A percentile compares a stretch with the other conserved stretches of the same genome.
phyloP scores from a whole-genome alignment of 2,329 filamentous ascomycete genomes.

The Colletotrichum agaves region DNA sequence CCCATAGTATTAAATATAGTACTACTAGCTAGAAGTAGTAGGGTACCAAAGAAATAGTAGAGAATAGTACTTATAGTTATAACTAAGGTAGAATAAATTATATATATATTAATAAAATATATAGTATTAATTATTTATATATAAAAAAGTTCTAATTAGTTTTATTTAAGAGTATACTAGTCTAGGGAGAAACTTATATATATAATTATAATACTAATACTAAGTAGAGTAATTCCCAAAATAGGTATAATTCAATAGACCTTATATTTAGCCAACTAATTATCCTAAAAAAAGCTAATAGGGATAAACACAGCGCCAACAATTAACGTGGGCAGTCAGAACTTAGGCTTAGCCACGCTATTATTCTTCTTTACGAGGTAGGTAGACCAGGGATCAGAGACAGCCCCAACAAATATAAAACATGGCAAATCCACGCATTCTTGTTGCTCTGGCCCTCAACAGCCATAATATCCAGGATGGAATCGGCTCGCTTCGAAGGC shows the following conservation, averaged over 20 bases:
- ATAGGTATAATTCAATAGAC: constrained; percentile 70
- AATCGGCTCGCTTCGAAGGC: no score
- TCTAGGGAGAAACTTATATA: constrained; percentile 6
- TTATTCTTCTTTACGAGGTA: constrained; percentile 34
- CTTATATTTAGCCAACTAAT: constrained; percentile 63
- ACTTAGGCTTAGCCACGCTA: constrained; percentile 39
- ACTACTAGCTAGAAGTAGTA: constrained; percentile 62
- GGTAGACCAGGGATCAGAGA: constrained; percentile 34
- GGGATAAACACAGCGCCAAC: constrained; percentile 42
- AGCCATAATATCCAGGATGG: no score
- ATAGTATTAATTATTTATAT: constrained; percentile 44
- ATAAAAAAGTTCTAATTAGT: not conserved
- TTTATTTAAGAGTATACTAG: not conserved
- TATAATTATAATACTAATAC: constrained; percentile 49
- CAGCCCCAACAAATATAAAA: constrained; percentile 15
- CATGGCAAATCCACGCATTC: not conserved
- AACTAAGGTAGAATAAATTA: constrained; percentile 69
- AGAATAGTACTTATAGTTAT: constrained; percentile 73
- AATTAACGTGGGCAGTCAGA: constrained; percentile 40
- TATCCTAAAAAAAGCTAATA: constrained; percentile 65
- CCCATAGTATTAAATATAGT: constrained; percentile 62
- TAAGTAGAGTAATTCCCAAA: constrained; percentile 64
- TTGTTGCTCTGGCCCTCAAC: no score
- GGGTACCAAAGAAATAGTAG: constrained; percentile 58
- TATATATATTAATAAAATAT: constrained; percentile 65